Evolutionary conservation across 2,329 filamentous ascomycete genomes (phyloP), one percentile per base, ranked within the genome.

Genomic region (Alternaria triticimaculans): DNA sequence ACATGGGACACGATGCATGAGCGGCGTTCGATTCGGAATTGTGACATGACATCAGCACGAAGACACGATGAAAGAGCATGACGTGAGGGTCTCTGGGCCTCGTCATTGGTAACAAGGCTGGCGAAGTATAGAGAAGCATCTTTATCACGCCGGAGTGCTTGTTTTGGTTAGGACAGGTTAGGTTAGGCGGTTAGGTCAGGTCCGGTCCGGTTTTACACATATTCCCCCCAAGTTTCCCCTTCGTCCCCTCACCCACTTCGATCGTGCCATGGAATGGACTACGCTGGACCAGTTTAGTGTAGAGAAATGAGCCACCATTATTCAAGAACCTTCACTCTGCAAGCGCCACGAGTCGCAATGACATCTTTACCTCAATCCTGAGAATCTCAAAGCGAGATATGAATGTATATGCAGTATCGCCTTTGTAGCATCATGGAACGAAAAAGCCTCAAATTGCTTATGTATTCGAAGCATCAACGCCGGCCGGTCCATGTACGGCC

Each of bases 211-310:
- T 41, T 41, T 58, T 65, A 64, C 65, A 70, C 65, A 68, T 66
- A 72, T 72, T 70, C 64, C 70, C 68, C 45, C 69, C 59, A 41
- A 48, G 41, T 43, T 61, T 60, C 18, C 54, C 58, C 53, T 37
- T 41, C 49, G 23, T 53, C 49, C 49, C 49, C 49, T 41, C 33
- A 21, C 45, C 37, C 44, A 49, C 33, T 43, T 20, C n/a, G 37
- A 63, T 55, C 51, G 12, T 37, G 33, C 46, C 33, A 55, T 49
- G n/a, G 41, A 63, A 23, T 46, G 50, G 55, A 50, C 44, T 55
- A 23, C 14, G 51, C 51, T 26, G 21, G 33, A 49, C 26, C 54
- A 61, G 49, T 15, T 37, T 25, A 12, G 49, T 53, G 20, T 37
- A 41, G 12, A 53, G 9, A 37, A 41, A 37, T n/a, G 11, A 53